Evolutionary conservation across 176 grass and related monocot species (phyloP).

Genomic region (Lolium rigidum): DNA sequence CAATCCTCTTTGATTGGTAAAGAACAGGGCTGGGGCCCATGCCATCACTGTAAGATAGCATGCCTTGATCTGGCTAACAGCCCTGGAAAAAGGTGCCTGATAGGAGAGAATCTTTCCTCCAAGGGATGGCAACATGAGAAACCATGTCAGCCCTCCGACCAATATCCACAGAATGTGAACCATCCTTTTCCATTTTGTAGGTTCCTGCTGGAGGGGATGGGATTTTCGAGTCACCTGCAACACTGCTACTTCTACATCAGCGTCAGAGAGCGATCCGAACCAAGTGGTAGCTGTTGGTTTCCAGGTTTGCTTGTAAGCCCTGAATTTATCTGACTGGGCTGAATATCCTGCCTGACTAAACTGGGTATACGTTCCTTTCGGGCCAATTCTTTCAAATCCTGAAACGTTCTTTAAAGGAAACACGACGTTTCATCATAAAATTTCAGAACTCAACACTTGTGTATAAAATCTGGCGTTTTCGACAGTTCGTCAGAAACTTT

Average conservation of each 20-base stretch:
- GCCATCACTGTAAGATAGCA: conserved; percentile 7
- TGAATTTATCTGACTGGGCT: too few relatives aligned
- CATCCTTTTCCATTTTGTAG: conserved; percentile 45
- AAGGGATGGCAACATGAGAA: conserved; percentile 44
- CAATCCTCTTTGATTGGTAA: conserved; percentile 29
- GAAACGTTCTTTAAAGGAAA: not conserved
- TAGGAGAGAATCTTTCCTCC: conserved; percentile 32
- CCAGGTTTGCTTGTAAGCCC: too few relatives aligned
- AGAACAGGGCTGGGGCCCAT: not conserved
- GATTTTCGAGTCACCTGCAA: not conserved
- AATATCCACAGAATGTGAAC: conserved; percentile 44
- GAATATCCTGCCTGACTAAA: not conserved
- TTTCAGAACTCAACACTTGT: not conserved
- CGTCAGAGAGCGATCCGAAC: not conserved
- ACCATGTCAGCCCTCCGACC: conserved; percentile 33
- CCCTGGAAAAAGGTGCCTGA: not conserved
- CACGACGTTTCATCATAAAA: not conserved
- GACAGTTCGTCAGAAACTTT: not conserved
- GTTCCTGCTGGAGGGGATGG: not conserved
- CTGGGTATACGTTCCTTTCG: not conserved
- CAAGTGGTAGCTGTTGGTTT: too few relatives aligned
- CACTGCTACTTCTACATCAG: not conserved
- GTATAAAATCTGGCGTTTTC: not conserved
- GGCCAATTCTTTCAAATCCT: not conserved
- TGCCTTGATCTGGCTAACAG: conserved; percentile 3